Conservation (phyloP, 352 stramenopile genomes). For the Pythium monospermum region DNA sequence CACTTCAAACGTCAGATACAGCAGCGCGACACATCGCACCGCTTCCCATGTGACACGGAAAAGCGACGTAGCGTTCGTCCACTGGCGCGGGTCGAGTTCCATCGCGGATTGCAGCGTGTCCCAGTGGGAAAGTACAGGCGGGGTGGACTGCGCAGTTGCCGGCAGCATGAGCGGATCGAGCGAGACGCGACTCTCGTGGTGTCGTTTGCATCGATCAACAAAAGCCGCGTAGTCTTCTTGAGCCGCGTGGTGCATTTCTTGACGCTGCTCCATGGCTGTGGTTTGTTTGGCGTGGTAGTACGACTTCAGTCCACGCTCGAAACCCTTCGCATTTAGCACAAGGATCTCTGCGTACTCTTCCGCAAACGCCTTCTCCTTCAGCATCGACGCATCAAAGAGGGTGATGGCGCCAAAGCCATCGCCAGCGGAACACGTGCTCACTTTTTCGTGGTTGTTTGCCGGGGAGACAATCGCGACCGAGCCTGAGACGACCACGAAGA, state of each 20-base stretch:
- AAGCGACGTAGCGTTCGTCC: constrained; percentile 13
- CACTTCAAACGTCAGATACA: constrained; percentile 31
- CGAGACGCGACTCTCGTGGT: constrained; percentile 7
- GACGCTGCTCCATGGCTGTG: constrained; percentile 14
- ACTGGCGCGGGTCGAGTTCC: constrained; percentile 6
- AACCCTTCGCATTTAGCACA: constrained; percentile 3
- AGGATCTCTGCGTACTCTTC: constrained; percentile 23
- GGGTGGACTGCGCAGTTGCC: neutral
- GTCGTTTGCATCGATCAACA: constrained; percentile 4
- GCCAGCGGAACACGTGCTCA: constrained; percentile 15
- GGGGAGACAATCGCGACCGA: constrained; percentile 17
- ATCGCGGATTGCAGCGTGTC: constrained; percentile 12
- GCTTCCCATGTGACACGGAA: constrained; percentile 20
- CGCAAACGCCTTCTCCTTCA: constrained; percentile 24
- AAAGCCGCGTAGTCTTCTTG: constrained; percentile 19
- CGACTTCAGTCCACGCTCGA: constrained; percentile 11
- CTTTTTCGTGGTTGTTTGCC: neutral
- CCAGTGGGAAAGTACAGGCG: constrained; percentile 8
- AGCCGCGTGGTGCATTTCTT: constrained; percentile 17
- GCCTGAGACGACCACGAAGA: constrained; percentile 22
- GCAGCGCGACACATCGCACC: constrained; percentile 16
- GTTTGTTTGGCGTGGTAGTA: constrained; percentile 20
- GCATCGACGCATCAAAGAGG: constrained; percentile 14
- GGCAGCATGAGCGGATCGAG: no score
- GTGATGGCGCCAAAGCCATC: constrained; percentile 24